Conservation (phyloP, 2,329 filamentous ascomycete genomes). For the Ophiostoma quercus region DNA sequence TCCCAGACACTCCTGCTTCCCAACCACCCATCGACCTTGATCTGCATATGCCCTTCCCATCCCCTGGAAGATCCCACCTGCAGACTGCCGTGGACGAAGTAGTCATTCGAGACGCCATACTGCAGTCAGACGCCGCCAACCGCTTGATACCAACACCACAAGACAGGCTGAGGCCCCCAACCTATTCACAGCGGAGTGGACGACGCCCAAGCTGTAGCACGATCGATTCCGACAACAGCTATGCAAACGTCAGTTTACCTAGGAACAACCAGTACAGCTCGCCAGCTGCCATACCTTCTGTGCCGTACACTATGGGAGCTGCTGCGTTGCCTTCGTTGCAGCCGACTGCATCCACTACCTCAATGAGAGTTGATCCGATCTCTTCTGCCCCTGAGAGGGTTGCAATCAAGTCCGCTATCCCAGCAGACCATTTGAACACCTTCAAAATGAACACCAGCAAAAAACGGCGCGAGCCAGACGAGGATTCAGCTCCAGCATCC, state of each 20-base stretch:
- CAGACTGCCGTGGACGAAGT: not conserved
- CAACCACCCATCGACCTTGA: not conserved
- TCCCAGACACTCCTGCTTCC: not conserved
- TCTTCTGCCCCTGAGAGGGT: not conserved
- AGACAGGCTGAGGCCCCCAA: not conserved
- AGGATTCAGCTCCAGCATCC: not conserved
- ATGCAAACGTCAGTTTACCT: not conserved
- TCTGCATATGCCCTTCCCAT: not conserved
- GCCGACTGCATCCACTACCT: not conserved
- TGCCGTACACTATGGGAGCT: not conserved
- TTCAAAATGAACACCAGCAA: not conserved
- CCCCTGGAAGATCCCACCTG: not conserved
- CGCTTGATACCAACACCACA: not conserved
- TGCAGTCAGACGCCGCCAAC: not conserved
- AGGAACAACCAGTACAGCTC: not conserved
- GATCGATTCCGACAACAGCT: not conserved
- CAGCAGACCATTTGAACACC: not conserved
- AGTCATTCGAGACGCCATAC: not conserved
- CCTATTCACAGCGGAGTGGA: not conserved
- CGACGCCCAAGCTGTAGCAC: not conserved
- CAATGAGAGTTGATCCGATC: not conserved
- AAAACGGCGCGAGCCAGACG: not conserved
- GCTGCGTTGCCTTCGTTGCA: not conserved
- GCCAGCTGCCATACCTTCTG: not conserved
- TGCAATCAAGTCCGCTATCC: not conserved